phyloP scores from a whole-genome alignment of 352 stramenopile species.

The Phytophthora pini region DNA sequence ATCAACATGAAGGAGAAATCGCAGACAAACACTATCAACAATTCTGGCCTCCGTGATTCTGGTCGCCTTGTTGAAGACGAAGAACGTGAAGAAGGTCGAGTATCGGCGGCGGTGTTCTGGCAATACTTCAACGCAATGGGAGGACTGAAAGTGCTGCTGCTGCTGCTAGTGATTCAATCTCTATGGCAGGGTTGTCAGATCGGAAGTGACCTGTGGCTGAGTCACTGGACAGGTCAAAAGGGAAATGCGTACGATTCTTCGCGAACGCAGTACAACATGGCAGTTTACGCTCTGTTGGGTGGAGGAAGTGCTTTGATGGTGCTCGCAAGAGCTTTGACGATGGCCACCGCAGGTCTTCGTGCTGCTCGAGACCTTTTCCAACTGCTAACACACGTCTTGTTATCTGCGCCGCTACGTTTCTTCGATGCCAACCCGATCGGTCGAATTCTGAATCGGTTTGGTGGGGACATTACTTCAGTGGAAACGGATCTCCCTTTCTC shows the following conservation, averaged over 20 bases:
- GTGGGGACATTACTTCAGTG: constrained; percentile 86
- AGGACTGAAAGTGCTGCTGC: constrained; percentile 23
- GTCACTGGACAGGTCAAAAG: constrained; percentile 39
- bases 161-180: constrained; percentile 19
- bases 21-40: neutral
- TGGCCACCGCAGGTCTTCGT: constrained; percentile 41
- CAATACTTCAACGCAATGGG: constrained; percentile 49
- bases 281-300: constrained; percentile 36
- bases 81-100: constrained; percentile 41
- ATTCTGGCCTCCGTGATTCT: too few relatives aligned
- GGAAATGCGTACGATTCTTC: constrained; percentile 1
- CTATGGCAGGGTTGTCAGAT: constrained; percentile 44
- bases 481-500: constrained; percentile 67
- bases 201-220: constrained; percentile 40
- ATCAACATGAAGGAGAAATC: neutral
- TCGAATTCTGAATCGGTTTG: constrained; percentile 90
- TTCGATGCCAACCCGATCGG: constrained; percentile 92
- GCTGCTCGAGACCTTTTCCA: constrained; percentile 74
- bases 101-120: constrained; percentile 43
- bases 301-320: constrained; percentile 41
- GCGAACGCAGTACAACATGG: constrained; percentile 29
- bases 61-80: constrained; percentile 49
- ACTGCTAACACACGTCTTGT: constrained; percentile 72
- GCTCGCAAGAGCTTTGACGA: constrained; percentile 17
- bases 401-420: constrained; percentile 83